Conservation (phyloP, 2,329 filamentous ascomycete genomes). For the Botrytis elliptica region DNA sequence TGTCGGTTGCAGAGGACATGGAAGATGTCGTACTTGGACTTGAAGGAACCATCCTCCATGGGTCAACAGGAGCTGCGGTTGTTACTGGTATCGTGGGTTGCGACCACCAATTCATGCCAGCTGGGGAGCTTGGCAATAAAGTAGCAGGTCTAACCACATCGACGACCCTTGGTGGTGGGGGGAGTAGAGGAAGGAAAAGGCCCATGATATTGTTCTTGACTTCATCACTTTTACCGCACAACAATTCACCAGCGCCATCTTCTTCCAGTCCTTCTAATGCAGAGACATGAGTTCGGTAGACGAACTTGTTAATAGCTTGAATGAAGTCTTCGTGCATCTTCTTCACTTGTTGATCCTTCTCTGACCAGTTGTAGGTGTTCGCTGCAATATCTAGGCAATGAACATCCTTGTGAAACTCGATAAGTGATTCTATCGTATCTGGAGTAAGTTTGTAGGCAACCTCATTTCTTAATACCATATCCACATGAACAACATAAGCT, state of each 20-base stretch:
- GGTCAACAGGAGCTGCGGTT: constrained; percentile 71
- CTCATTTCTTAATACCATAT: constrained; percentile 97
- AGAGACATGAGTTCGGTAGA: constrained; percentile 84
- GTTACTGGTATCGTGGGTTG: constrained; percentile 64
- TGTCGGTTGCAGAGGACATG: constrained; percentile 51
- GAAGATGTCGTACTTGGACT: constrained; percentile 76
- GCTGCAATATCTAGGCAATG: constrained; percentile 89
- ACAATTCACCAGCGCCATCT: constrained; percentile 89
- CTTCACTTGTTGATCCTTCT: constrained; percentile 95
- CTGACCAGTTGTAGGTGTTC: constrained; percentile 89
- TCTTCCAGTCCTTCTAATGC: constrained; percentile 95
- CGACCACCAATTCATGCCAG: constrained; percentile 76
- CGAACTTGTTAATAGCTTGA: constrained; percentile 95
- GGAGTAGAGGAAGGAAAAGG: constrained; percentile 82
- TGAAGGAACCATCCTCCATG: constrained; percentile 89
- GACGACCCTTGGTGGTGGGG: constrained; percentile 81
- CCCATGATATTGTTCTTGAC: constrained; percentile 84
- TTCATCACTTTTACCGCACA: constrained; percentile 87
- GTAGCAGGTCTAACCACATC: constrained; percentile 85
- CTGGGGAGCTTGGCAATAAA: constrained; percentile 79
- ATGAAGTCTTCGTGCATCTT: constrained; percentile 96
- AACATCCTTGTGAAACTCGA: constrained; percentile 95
- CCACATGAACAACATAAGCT: constrained; percentile 97
- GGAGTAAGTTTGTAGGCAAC: constrained; percentile 96
- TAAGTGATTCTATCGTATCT: constrained; percentile 88